Evolutionary conservation across 768 basidiomycete genomes (phyloP).

Genomic region (Psilocybe tampanensis): DNA sequence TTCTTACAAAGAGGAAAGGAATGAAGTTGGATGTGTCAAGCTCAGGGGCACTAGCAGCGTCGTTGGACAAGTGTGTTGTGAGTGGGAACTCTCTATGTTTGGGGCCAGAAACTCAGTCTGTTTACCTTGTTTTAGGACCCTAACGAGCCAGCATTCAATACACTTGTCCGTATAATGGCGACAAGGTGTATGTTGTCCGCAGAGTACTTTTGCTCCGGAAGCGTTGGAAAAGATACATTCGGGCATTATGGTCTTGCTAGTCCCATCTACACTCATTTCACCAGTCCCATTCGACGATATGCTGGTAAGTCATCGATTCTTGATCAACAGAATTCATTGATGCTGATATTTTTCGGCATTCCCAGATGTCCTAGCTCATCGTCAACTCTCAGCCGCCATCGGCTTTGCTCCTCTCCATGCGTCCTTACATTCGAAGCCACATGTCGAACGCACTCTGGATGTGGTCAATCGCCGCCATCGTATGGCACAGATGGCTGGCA

Average conservation of each 20-base stretch:
- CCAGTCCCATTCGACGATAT: conserved; percentile 95
- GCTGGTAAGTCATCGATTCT: conserved; percentile 58
- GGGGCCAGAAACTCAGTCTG: not conserved
- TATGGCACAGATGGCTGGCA: conserved; percentile 96
- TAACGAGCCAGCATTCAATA: conserved; percentile 89
- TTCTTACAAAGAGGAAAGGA: conserved; percentile 83
- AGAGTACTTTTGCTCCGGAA: conserved; percentile 97
- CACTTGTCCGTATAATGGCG: conserved; percentile 97
- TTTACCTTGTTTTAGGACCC: conserved; percentile 59
- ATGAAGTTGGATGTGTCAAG: conserved; percentile 87
- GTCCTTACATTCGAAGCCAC: conserved; percentile 82
- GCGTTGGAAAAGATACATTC: conserved; percentile 89
- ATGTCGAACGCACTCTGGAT: conserved; percentile 85
- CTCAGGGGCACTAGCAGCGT: conserved; percentile 86
- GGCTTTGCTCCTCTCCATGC: conserved; percentile 82
- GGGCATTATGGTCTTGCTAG: conserved; percentile 98
- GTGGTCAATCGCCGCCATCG: conserved; percentile 91
- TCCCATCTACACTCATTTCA: conserved; percentile 97
- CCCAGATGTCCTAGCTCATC: conserved; percentile 88
- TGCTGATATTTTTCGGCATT: not conserved
- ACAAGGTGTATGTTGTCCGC: conserved; percentile 98
- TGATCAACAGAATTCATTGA: not conserved
- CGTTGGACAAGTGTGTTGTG: conserved; percentile 86
- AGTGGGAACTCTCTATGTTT: conserved; percentile 34
- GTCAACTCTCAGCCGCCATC: conserved; percentile 91